Conservation (phyloP, 129 eudicot genomes). For the Gnaphalium uliginosum region DNA sequence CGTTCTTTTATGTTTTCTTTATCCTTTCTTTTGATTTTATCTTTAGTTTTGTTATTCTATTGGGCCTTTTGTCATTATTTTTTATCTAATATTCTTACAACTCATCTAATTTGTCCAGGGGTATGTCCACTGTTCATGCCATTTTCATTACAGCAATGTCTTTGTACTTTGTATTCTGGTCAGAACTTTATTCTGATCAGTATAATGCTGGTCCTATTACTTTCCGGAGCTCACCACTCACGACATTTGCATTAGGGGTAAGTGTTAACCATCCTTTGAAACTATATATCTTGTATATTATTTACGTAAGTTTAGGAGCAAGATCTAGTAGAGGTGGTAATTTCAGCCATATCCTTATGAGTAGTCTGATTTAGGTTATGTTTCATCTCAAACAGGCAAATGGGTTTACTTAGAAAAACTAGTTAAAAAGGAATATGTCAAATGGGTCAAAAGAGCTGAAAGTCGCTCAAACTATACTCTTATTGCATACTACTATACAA, state of each 20-base stretch:
- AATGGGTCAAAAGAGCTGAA: neutral
- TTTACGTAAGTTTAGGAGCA: neutral
- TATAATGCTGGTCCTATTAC: constrained; percentile 47
- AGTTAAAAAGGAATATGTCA: neutral
- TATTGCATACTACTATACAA: too few relatives aligned
- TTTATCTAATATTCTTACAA: neutral
- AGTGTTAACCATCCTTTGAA: constrained; percentile 32
- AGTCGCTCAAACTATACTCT: neutral
- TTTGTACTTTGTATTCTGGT: constrained; percentile 76
- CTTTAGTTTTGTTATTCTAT: neutral
- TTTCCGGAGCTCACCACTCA: constrained; percentile 68
- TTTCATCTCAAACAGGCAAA: neutral
- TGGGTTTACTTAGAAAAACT: neutral
- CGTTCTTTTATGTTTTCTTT: constrained; percentile 1
- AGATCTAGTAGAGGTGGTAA: neutral
- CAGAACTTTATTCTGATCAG: constrained; percentile 74
- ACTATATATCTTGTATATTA: neutral
- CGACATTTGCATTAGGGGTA: constrained; percentile 86
- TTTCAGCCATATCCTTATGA: constrained; percentile 3
- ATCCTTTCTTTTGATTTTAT: constrained; percentile 27
- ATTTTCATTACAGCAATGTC: constrained; percentile 74
- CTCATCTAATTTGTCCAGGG: constrained; percentile 49
- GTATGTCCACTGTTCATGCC: constrained; percentile 84
- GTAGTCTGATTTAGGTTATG: neutral
- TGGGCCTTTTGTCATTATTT: neutral